A percentile compares a stretch with the other conserved stretches of the same genome.
Conservation (phyloP, 2,329 filamentous ascomycete species). For the Apiospora pterosperma region DNA sequence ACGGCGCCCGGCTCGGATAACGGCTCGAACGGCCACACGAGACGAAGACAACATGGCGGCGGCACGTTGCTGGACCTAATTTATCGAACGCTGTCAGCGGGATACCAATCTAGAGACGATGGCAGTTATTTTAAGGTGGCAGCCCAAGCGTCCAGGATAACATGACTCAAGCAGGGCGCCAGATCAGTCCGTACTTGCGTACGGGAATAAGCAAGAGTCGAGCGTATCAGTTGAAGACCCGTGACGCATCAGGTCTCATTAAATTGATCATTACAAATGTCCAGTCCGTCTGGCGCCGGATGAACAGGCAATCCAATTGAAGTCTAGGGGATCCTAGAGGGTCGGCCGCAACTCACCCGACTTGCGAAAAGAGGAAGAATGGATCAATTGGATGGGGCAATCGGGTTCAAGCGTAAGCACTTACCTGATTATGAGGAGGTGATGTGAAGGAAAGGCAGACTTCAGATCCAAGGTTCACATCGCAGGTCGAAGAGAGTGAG, state of each 20-base stretch:
- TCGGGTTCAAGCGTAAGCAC: neutral
- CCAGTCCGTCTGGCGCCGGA: neutral
- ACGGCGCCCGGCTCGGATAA: constrained; percentile 27
- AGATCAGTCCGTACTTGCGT: too few species aligned
- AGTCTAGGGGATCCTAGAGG: neutral
- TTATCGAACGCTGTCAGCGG: neutral
- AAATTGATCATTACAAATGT: neutral
- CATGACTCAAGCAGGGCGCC: neutral
- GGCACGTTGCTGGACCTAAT: neutral
- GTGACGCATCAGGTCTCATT: too few species aligned
- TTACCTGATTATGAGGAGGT: neutral
- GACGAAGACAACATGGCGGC: constrained; percentile 11
- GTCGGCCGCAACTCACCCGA: neutral
- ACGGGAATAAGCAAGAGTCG: too few species aligned
- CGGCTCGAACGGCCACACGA: constrained; percentile 23
- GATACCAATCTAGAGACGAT: neutral
- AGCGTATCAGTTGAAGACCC: too few species aligned
- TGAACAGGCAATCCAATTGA: neutral
- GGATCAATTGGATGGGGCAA: neutral
- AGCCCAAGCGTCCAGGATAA: neutral
- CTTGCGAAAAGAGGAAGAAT: neutral
- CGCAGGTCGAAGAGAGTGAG: neutral
- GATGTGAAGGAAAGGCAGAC: neutral
- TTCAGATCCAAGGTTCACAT: neutral
- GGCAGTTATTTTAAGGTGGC: too few species aligned